Evolutionary conservation across 331 rosid species (phyloP), one percentile per base, ranked within the genome.

Genomic region (Stylosanthes scabra): DNA sequence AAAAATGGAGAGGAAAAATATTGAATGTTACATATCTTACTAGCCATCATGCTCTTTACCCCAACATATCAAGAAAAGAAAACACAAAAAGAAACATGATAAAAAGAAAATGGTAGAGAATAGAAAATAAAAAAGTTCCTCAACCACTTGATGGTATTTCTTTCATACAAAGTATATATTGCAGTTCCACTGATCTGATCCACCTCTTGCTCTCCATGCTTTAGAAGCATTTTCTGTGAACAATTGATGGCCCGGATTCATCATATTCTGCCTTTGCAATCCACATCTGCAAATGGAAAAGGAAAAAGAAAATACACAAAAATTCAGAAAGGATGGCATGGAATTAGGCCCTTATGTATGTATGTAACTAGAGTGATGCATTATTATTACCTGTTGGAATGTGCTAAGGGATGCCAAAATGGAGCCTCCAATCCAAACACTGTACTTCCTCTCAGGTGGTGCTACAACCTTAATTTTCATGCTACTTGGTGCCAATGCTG

Each of bases 401-500:
- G 98, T 93, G 88, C 97, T 91, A 85, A 93, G 98, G 71, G 98
- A 93, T 52, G 98, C 98, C 86, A 93, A 82, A 73, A 93, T 93
- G 74, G 98, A 93, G 71, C 98, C 98, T 77, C 98, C 98, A n/a
- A 91, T 93, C 97, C 97, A 91, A 83, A 91, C 98, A 89, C 98
- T 93, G 90, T 93, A 93, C 81, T 93, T 93, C 86, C 98, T 85
- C 82, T 93, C 98, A 0, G 98, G 98, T 3, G 98, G 98, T 65
- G 98, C 98, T 4, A 93, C 98, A 14, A 90, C 98, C 83, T 93
- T 93, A 59, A 93, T 91, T 79, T 89, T 91, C 98, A 93, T 93
- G 96, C 97, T 91, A 65, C 96, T 89, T 4, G 98, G 98, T 49
- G 98, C 97, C 78, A 93, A 80, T 59, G 98, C 98, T 11, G 98